These are phyloP conservation scores for Closterium sp. DNA, from an alignment of 139 green algal species.

Conservation along the genomic window DNA sequence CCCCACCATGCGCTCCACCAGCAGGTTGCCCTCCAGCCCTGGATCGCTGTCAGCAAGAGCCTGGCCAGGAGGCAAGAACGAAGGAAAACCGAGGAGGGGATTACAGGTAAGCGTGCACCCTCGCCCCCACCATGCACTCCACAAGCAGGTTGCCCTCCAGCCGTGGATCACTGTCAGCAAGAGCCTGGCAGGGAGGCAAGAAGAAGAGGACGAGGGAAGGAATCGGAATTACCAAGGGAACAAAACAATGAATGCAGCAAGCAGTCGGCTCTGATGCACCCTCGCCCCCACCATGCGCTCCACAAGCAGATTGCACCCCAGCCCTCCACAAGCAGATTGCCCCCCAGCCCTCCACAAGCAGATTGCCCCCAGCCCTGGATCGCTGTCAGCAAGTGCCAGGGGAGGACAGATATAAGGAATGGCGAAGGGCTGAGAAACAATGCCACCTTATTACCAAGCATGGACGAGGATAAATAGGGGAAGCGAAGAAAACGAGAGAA, in stretches of 20 bases:
- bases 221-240: slow-evolving; percentile 33
- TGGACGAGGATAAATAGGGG: no score
- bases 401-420: not conserved
- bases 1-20: slow-evolving; percentile 81
- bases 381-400: not conserved
- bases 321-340: not conserved
- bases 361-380: not conserved
- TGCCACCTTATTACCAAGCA: no score
- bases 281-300: not conserved
- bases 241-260: not conserved
- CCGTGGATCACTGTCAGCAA: slow-evolving; percentile 69
- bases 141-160: slow-evolving; percentile 90
- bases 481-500: no score
- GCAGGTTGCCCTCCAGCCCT: slow-evolving; percentile 86
- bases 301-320: not conserved
- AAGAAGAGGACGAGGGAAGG: not conserved
- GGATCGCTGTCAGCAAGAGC: slow-evolving; percentile 63
- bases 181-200: not conserved
- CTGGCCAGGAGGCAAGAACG: not conserved
- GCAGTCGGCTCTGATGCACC: not conserved
- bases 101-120: slow-evolving; percentile 59
- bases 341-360: not conserved
- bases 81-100: not conserved
- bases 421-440: no score
- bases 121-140: slow-evolving; percentile 75